Percentiles rank a stretch among this genome's conserved stretches.
These are phyloP conservation scores for Rhizopogon sp. DNA, from an alignment of 768 basidiomycete genomes.

Conservation along the genomic window DNA sequence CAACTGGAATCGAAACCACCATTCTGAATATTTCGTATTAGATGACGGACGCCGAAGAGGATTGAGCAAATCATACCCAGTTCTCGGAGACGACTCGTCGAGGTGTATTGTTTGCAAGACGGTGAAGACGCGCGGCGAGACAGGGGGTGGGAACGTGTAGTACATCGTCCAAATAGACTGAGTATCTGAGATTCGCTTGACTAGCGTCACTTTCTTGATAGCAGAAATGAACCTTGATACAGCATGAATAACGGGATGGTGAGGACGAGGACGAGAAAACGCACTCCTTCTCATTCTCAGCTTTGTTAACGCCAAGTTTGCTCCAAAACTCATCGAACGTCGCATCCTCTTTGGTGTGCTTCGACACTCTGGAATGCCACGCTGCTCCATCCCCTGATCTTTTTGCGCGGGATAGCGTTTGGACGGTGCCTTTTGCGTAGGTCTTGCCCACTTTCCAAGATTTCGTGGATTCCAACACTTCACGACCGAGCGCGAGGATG, in stretches of 20 bases:
- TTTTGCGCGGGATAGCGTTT: slow-evolving; percentile 51
- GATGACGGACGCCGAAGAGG: neutral
- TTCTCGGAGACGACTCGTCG: slow-evolving; percentile 42
- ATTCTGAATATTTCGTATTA: slow-evolving; percentile 14
- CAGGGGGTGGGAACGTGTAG: slow-evolving; percentile 67
- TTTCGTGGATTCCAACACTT: slow-evolving; percentile 49
- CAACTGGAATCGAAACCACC: slow-evolving; percentile 62
- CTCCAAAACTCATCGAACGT: slow-evolving; percentile 74
- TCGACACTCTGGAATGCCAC: slow-evolving; percentile 69
- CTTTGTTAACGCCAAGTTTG: slow-evolving; percentile 20
- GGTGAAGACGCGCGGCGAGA: slow-evolving; percentile 74
- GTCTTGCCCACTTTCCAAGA: slow-evolving; percentile 70
- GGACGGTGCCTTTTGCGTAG: slow-evolving; percentile 48
- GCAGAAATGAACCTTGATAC: slow-evolving; percentile 55
- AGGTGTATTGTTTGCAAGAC: slow-evolving; percentile 62
- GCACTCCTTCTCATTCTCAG: slow-evolving; percentile 67
- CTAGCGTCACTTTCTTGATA: slow-evolving; percentile 55
- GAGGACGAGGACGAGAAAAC: slow-evolving; percentile 12
- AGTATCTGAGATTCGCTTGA: slow-evolving; percentile 60
- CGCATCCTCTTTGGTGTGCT: slow-evolving; percentile 56
- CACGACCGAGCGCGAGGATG: slow-evolving; percentile 46
- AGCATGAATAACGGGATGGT: no score
- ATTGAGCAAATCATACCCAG: slow-evolving; percentile 43
- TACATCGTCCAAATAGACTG: slow-evolving; percentile 67
- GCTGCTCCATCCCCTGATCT: slow-evolving; percentile 48